Percentiles rank a stretch among this genome's conserved stretches.
Evolutionary conservation across 164 flowering plant species (phyloP).

Genomic region (Magnolia changhungtana): DNA sequence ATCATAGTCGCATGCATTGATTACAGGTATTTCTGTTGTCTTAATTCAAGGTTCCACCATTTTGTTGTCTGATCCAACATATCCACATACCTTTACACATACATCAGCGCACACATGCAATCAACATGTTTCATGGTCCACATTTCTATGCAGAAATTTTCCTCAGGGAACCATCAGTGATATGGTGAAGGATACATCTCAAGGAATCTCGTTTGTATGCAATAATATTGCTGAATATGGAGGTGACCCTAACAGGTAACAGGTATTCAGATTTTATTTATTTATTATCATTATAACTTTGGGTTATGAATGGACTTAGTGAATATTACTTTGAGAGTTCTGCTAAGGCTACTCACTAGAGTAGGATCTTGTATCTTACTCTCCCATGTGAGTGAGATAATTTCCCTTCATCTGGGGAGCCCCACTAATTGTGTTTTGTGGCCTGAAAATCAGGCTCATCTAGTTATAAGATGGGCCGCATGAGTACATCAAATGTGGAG

Average conservation of each 20-base stretch:
- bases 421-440: neutral
- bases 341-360: neutral
- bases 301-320: neutral
- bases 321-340: neutral
- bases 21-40: slow-evolving; percentile 56
- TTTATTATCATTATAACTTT: neutral
- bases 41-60: slow-evolving; percentile 1
- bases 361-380: neutral
- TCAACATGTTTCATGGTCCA: slow-evolving; percentile 3
- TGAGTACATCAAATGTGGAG: too few relatives aligned
- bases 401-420: neutral
- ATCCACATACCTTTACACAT: neutral
- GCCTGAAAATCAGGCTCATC: neutral
- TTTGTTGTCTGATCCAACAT: neutral
- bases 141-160: slow-evolving; percentile 64
- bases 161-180: slow-evolving; percentile 96
- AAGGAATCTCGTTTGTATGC: slow-evolving; percentile 84
- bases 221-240: slow-evolving; percentile 85
- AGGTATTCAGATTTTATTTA: neutral
- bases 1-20: slow-evolving; percentile 94
- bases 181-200: slow-evolving; percentile 84
- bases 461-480: too few relatives aligned
- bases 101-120: neutral
- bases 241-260: slow-evolving; percentile 90
- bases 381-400: neutral